Percentiles rank a stretch among this genome's conserved stretches.
Evolutionary conservation across 2,329 filamentous ascomycete species (phyloP).

Genomic region (Aspergillus texensis): DNA sequence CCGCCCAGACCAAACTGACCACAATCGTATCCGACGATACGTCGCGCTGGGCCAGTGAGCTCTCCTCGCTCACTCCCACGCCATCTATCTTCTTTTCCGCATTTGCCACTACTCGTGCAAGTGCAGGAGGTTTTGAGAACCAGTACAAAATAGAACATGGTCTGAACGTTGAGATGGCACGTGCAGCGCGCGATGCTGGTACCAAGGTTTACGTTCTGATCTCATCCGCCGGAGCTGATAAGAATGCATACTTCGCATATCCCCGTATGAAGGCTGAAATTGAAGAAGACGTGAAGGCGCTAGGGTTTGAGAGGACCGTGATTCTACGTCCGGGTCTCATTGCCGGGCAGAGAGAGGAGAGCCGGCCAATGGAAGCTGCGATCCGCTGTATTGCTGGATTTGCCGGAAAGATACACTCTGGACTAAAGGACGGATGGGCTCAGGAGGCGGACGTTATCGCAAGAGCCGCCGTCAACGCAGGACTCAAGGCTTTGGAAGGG

Average conservation of each 20-base stretch:
- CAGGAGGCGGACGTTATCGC: slow-evolving; percentile 75
- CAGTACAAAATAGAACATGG: slow-evolving; percentile 90
- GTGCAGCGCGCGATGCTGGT: slow-evolving; percentile 72
- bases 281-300: slow-evolving; percentile 71
- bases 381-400: slow-evolving; percentile 58
- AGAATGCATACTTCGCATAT: slow-evolving; percentile 58
- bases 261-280: slow-evolving; percentile 81
- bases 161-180: slow-evolving; percentile 77
- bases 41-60: slow-evolving; percentile 65
- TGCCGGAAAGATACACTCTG: slow-evolving; percentile 56
- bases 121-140: slow-evolving; percentile 73
- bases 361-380: slow-evolving; percentile 61
- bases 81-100: slow-evolving; percentile 73
- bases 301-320: slow-evolving; percentile 77
- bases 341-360: slow-evolving; percentile 68
- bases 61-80: slow-evolving; percentile 58
- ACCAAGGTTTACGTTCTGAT: slow-evolving; percentile 77
- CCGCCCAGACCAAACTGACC: slow-evolving; percentile 63
- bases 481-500: slow-evolving; percentile 44
- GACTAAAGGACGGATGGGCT: slow-evolving; percentile 66
- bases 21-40: slow-evolving; percentile 70
- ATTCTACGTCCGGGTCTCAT: slow-evolving; percentile 76
- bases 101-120: slow-evolving; percentile 76
- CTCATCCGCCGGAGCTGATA: slow-evolving; percentile 59
- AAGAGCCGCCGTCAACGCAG: slow-evolving; percentile 43